phyloP scores from a whole-genome alignment of 176 grass and related monocot species.

The Ampelocalamus luodianensis region DNA sequence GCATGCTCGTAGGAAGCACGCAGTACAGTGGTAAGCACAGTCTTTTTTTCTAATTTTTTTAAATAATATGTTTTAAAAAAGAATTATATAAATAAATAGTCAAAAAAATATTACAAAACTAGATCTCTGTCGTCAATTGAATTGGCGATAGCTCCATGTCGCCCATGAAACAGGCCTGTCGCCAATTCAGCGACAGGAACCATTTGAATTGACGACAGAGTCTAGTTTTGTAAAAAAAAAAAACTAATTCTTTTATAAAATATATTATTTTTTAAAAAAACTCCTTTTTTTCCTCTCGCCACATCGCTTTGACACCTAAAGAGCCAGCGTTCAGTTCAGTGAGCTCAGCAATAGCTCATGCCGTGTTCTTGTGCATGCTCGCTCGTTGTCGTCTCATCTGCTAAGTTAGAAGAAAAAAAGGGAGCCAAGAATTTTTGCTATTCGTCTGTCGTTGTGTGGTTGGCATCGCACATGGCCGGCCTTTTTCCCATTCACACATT shows the following conservation, averaged over 20 bases:
- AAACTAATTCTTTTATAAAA: too few relatives aligned
- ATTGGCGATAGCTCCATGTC: too few relatives aligned
- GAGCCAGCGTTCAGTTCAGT: not conserved
- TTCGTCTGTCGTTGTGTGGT: conserved; percentile 36
- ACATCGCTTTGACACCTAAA: not conserved
- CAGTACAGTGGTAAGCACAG: not conserved
- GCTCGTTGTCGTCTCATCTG: too few relatives aligned
- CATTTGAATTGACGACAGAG: too few relatives aligned
- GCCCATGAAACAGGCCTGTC: too few relatives aligned
- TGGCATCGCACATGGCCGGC: conserved; percentile 57
- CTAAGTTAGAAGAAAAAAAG: not conserved
- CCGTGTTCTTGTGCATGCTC: not conserved
- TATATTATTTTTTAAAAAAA: too few relatives aligned
- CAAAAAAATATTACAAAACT: too few relatives aligned
- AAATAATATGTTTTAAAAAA: too few relatives aligned
- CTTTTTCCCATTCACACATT: conserved; percentile 3
- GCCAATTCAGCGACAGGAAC: too few relatives aligned
- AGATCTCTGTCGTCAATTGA: too few relatives aligned
- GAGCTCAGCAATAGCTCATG: not conserved
- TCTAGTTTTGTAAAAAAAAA: too few relatives aligned
- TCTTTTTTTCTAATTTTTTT: not conserved
- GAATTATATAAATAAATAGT: too few relatives aligned
- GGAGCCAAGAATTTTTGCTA: not conserved
- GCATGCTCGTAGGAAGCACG: conserved; percentile 19
- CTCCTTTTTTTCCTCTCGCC: not conserved